Evolutionary conservation across 768 basidiomycete genomes (phyloP).

Genomic region (Boletus coccyginus): DNA sequence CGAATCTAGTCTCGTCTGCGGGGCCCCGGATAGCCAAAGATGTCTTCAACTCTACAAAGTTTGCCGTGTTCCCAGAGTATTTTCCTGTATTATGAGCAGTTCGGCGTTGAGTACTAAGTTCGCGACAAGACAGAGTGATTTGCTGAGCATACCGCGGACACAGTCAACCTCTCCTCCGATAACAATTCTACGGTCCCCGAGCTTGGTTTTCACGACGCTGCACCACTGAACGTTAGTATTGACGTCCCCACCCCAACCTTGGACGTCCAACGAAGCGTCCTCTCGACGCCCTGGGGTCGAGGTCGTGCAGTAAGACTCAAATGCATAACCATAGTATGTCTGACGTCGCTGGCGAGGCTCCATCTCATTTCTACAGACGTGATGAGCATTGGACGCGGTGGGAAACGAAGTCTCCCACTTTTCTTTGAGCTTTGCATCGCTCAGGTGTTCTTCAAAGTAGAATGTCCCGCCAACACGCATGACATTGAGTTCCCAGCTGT

Average conservation of each 20-base stretch:
- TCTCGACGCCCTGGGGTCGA: slow-evolving; percentile 26
- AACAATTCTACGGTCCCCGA: slow-evolving; percentile 66
- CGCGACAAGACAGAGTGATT: neutral
- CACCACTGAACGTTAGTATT: slow-evolving; percentile 92
- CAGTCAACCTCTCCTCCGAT: slow-evolving; percentile 94
- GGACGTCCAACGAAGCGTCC: slow-evolving; percentile 23
- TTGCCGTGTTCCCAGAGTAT: slow-evolving; percentile 60
- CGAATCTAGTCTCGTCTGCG: slow-evolving; percentile 70
- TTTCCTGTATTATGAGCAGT: slow-evolving; percentile 40
- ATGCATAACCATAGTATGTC: slow-evolving; percentile 84
- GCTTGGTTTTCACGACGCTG: slow-evolving; percentile 81
- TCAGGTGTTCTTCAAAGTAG: slow-evolving; percentile 72
- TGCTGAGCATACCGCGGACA: slow-evolving; percentile 55
- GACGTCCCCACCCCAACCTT: slow-evolving; percentile 77
- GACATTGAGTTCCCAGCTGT: slow-evolving; percentile 79
- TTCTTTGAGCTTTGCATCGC: slow-evolving; percentile 54
- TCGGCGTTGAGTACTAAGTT: neutral
- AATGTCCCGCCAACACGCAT: slow-evolving; percentile 71
- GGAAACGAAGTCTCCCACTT: slow-evolving; percentile 47
- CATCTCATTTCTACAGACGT: slow-evolving; percentile 54
- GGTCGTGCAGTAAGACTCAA: slow-evolving; percentile 83
- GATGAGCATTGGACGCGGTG: neutral
- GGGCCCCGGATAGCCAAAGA: slow-evolving; percentile 65
- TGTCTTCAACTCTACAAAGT: slow-evolving; percentile 86
- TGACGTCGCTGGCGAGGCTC: slow-evolving; percentile 60